phyloP scores from a whole-genome alignment of 305 asterid species.

The Plantago rigida region DNA sequence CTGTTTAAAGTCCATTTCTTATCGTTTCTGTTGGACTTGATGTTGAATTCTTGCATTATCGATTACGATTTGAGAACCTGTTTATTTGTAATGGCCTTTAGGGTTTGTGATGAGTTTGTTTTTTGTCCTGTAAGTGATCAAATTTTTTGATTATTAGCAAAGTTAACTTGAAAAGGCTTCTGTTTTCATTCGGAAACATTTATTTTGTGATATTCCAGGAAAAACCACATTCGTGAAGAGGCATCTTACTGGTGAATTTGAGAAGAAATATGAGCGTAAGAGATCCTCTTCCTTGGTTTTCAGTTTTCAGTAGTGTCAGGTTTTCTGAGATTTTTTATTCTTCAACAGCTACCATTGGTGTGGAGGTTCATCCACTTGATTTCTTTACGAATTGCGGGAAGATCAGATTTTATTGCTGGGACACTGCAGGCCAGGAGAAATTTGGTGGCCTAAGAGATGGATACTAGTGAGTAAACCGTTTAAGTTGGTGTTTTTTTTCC shows the following conservation, averaged over 20 bases:
- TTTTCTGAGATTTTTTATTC: neutral
- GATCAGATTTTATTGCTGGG: slow-evolving; percentile 67
- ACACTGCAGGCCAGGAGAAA: slow-evolving; percentile 75
- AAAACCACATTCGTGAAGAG: slow-evolving; percentile 70
- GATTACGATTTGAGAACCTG: too few species aligned
- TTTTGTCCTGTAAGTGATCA: neutral
- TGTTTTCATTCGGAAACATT: neutral
- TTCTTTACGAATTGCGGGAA: slow-evolving; percentile 60
- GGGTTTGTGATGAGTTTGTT: too few species aligned
- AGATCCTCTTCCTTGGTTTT: neutral
- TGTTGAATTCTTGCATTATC: too few species aligned
- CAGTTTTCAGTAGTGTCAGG: too few species aligned
- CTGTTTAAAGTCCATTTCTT: too few species aligned
- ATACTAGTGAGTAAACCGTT: slow-evolving; percentile 47
- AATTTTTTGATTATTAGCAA: neutral
- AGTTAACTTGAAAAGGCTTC: neutral
- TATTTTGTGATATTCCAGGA: slow-evolving; percentile 27
- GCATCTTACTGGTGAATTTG: slow-evolving; percentile 69
- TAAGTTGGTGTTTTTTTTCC: neutral
- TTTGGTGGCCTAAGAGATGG: slow-evolving; percentile 75
- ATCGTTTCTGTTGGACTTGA: too few species aligned
- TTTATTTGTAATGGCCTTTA: too few species aligned
- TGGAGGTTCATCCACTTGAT: slow-evolving; percentile 66
- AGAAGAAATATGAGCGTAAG: slow-evolving; percentile 65
- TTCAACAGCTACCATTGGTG: slow-evolving; percentile 57